Percentiles rank a stretch among this genome's conserved stretches.
Evolutionary conservation across 2,329 filamentous ascomycete genomes (phyloP).

Genomic region (Phyllosticta paracitricarpa): DNA sequence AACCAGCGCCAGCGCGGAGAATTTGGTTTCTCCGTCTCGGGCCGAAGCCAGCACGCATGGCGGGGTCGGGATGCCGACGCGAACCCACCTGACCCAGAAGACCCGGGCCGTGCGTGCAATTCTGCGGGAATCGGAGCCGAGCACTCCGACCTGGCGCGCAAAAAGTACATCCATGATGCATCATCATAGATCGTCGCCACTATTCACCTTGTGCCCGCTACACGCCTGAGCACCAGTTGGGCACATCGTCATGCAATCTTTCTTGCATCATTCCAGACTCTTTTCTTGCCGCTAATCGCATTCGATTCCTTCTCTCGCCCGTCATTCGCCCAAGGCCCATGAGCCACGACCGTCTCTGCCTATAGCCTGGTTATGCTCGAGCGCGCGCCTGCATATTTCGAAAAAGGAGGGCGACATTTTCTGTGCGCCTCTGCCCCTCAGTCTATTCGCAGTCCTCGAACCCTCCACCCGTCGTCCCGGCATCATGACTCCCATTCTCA

Average conservation of each 20-base stretch:
- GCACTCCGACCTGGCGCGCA: not conserved
- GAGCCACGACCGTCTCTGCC: constrained; percentile 1
- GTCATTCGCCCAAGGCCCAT: not conserved
- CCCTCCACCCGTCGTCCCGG: constrained; percentile 47
- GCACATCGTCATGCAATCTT: not conserved
- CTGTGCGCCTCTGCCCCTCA: constrained; percentile 30
- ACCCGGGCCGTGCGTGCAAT: not conserved
- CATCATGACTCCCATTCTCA: constrained; percentile 39
- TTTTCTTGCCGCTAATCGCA: not conserved
- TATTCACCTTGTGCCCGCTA: not conserved
- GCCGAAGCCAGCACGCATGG: not conserved
- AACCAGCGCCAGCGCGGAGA: not conserved
- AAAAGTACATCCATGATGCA: not conserved
- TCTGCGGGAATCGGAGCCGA: not conserved
- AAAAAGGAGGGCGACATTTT: constrained; percentile 45
- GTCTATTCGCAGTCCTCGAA: constrained; percentile 34
- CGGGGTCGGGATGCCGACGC: not conserved
- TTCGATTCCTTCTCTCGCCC: not conserved
- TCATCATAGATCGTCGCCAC: not conserved
- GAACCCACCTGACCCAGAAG: no score
- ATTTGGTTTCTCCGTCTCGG: not conserved
- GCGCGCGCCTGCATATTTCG: constrained; percentile 49
- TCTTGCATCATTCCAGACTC: not conserved
- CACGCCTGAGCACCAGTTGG: not conserved
- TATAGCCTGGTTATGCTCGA: constrained; percentile 42